Percentiles rank a stretch among this genome's conserved stretches.
Evolutionary conservation across 768 basidiomycete genomes (phyloP).

Genomic region (Rhodocollybia butyracea): DNA sequence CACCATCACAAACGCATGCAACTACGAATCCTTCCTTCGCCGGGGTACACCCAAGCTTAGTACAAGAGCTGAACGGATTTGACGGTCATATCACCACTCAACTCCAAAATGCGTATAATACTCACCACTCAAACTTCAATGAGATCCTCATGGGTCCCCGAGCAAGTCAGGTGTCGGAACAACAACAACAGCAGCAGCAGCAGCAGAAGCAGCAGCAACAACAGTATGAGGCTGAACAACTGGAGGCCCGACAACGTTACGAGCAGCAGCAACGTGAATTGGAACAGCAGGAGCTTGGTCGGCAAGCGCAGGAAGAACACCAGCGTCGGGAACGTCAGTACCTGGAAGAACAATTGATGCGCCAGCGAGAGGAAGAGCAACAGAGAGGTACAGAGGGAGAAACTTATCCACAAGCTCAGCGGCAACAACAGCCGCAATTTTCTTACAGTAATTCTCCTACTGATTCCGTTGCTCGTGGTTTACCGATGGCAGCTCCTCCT

Average conservation of each 20-base stretch:
- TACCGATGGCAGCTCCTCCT: slow-evolving; percentile 4
- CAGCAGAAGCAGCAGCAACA: too few species aligned
- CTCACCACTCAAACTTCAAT: slow-evolving; percentile 8
- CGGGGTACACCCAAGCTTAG: slow-evolving; percentile 52
- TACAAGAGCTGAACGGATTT: slow-evolving; percentile 53
- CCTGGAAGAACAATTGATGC: slow-evolving; percentile 7
- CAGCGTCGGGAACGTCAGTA: slow-evolving; percentile 13
- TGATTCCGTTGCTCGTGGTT: neutral
- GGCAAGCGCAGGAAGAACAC: slow-evolving; percentile 13
- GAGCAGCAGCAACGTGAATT: slow-evolving; percentile 15
- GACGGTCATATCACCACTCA: slow-evolving; percentile 51
- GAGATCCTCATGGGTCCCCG: slow-evolving; percentile 1
- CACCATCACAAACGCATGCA: slow-evolving; percentile 26
- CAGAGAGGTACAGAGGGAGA: slow-evolving; percentile 4
- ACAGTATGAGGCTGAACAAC: slow-evolving; percentile 16
- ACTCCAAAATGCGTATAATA: slow-evolving; percentile 42
- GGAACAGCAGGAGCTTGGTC: slow-evolving; percentile 13
- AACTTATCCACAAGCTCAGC: neutral
- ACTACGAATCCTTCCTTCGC: slow-evolving; percentile 38
- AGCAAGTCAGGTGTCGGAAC: slow-evolving; percentile 25
- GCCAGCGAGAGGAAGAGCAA: slow-evolving; percentile 5
- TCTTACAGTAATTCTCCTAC: neutral
- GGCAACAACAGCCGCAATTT: slow-evolving; percentile 4
- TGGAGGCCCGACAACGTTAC: slow-evolving; percentile 19
- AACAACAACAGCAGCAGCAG: slow-evolving; percentile 22